Evolutionary conservation across 139 green algal genomes (phyloP).

Genomic region (Chlorella ohadii): DNA sequence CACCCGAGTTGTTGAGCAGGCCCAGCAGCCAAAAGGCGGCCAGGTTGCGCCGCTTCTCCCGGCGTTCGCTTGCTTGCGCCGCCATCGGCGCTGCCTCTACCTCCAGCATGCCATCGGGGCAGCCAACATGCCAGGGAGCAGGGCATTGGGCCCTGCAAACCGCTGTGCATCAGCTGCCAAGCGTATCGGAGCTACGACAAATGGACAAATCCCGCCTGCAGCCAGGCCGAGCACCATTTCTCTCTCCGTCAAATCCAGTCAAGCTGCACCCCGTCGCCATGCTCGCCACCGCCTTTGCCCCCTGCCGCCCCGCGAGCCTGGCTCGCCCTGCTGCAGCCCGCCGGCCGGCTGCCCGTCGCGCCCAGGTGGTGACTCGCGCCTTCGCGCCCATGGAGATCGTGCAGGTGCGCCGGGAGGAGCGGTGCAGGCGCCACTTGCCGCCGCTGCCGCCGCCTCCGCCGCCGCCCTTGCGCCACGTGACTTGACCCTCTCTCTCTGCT

Average conservation of each 20-base stretch:
- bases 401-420: background rate
- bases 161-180: no score
- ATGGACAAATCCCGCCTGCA: no score
- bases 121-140: background rate
- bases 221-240: no score
- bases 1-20: conserved; percentile 59
- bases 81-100: background rate
- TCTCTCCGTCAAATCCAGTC: no score
- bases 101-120: background rate
- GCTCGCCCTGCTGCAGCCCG: no score
- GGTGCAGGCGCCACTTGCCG: background rate
- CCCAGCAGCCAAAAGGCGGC: conserved; percentile 57
- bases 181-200: no score
- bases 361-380: background rate
- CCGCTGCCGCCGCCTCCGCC: background rate
- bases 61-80: background rate
- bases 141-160: no score
- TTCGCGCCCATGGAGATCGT: background rate
- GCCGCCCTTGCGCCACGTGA: background rate
- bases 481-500: background rate
- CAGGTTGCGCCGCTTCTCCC: conserved; percentile 16
- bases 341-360: no score
- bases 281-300: background rate
- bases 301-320: no score
- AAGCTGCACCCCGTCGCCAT: no score